phyloP scores from a whole-genome alignment of 768 basidiomycete species.

The Tricholoma furcatifolium region DNA sequence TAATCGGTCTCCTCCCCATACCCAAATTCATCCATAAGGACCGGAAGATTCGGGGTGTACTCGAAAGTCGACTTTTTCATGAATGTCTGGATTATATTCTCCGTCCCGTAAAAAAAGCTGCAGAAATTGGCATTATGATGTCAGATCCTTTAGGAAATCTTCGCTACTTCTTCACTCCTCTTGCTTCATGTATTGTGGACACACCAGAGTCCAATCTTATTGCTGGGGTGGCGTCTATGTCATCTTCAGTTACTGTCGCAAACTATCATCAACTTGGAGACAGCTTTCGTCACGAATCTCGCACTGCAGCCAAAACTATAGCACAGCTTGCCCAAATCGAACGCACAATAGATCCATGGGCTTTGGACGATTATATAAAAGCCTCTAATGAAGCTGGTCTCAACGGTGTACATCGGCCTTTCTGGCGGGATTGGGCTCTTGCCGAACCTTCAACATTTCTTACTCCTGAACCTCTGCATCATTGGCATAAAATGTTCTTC shows the following conservation, averaged over 20 bases:
- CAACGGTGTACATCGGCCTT: conserved; percentile 31
- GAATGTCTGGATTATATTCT: no score
- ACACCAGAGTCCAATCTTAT: no score
- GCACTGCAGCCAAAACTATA: conserved; percentile 22
- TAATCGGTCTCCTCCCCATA: conserved; percentile 16
- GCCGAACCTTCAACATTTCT: conserved; percentile 32
- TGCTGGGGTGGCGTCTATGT: no score
- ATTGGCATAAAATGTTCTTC: conserved; percentile 36
- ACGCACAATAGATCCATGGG: conserved; percentile 18
- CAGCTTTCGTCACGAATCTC: conserved; percentile 21
- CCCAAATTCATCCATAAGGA: not conserved
- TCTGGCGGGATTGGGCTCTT: conserved; percentile 36
- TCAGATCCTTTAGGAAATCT: no score
- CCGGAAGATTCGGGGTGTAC: not conserved
- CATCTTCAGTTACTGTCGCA: no score
- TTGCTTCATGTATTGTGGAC: no score
- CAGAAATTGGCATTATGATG: no score
- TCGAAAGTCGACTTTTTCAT: no score
- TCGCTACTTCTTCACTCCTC: no score
- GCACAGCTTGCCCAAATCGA: conserved; percentile 12
- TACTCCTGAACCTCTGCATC: conserved; percentile 36
- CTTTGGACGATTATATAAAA: conserved; percentile 21
- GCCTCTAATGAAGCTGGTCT: conserved; percentile 22
- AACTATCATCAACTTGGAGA: conserved; percentile 31
- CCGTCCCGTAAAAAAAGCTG: no score